Percentiles rank a stretch among this genome's conserved stretches.
Conservation (phyloP, 257 asterid species). For the Solanum etuberosum region DNA sequence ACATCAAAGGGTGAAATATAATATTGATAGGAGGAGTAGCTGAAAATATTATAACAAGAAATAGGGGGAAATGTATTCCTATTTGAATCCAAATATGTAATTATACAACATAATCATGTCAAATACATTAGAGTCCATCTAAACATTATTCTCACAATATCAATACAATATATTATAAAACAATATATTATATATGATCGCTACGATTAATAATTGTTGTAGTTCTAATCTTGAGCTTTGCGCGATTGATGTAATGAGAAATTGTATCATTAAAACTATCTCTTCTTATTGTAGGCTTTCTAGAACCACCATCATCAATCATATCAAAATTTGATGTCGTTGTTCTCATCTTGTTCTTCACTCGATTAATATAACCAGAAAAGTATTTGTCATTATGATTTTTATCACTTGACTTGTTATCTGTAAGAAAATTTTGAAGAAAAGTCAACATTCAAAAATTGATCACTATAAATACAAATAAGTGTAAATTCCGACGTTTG, state of each 20-base stretch:
- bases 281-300: conserved; percentile 12
- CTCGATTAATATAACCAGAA: conserved; percentile 19
- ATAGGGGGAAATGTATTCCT: not conserved
- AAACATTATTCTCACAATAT: not conserved
- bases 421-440: not conserved
- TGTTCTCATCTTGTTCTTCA: conserved; percentile 23
- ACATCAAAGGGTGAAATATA: too few relatives aligned
- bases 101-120: not conserved
- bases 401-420: not conserved
- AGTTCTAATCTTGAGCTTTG: conserved; percentile 31
- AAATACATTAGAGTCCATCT: not conserved
- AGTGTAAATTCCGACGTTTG: not conserved
- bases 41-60: too few relatives aligned
- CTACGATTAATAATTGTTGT: conserved; percentile 13
- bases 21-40: not conserved
- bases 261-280: conserved; percentile 45
- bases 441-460: not conserved
- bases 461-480: not conserved
- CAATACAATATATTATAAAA: not conserved
- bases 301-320: not conserved
- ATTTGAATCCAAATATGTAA: not conserved
- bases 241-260: conserved; percentile 21
- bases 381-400: not conserved
- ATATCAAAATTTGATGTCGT: conserved; percentile 8
- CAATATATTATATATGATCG: not conserved